A percentile compares a stretch with the other conserved stretches of the same genome.
These are phyloP conservation scores for Collybia mongolica DNA, from an alignment of 768 basidiomycete genomes.

Conservation along the genomic window DNA sequence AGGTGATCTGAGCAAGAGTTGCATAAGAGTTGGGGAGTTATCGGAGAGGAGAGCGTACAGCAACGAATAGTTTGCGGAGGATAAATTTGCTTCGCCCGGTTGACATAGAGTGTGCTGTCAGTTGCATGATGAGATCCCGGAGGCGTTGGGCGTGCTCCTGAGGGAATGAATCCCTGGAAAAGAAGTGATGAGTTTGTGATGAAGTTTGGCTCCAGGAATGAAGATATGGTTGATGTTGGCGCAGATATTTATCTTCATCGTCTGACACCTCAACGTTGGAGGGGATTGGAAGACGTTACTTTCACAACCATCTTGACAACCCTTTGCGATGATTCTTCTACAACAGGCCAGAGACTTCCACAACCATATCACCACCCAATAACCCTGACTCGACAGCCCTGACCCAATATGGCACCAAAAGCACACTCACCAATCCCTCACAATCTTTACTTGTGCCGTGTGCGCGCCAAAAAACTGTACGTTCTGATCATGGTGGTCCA, in stretches of 20 bases:
- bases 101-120: slow-evolving; percentile 65
- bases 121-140: slow-evolving; percentile 64
- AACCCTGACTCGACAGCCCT: no score
- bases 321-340: no score
- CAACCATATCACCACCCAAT: no score
- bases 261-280: not conserved
- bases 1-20: slow-evolving; percentile 46
- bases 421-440: slow-evolving; percentile 76
- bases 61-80: slow-evolving; percentile 84
- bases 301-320: no score
- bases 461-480: slow-evolving; percentile 96
- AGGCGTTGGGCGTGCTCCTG: slow-evolving; percentile 54
- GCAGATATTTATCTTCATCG: not conserved
- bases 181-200: not conserved
- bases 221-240: not conserved
- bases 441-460: slow-evolving; percentile 91
- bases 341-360: no score
- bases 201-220: slow-evolving; percentile 2
- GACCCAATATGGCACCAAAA: no score
- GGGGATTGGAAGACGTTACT: no score
- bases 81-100: slow-evolving; percentile 66
- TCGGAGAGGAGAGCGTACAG: slow-evolving; percentile 46
- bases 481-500: slow-evolving; percentile 70
- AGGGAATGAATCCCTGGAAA: slow-evolving; percentile 72
- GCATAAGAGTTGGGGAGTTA: slow-evolving; percentile 8